Percentiles rank a stretch among this genome's conserved stretches.
Conservation (phyloP, 1,139 yeast genomes). For the Diutina ranongensis region DNA sequence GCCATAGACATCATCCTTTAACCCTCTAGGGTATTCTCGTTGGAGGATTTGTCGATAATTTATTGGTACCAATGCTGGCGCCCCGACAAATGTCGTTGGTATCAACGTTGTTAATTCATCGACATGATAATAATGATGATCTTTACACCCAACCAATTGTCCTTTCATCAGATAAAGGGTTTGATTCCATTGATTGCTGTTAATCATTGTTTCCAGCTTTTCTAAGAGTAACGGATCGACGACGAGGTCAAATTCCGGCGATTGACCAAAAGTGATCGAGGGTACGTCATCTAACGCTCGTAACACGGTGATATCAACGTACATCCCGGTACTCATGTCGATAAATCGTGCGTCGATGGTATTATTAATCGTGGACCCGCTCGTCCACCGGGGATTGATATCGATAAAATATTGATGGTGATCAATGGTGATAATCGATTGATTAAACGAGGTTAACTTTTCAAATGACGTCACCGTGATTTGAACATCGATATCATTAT, state of each 20-base stretch:
- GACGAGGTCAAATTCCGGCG: slow-evolving; percentile 19
- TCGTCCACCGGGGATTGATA: slow-evolving; percentile 33
- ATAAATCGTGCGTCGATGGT: slow-evolving; percentile 52
- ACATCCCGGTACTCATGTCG: slow-evolving; percentile 42
- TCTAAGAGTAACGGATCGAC: slow-evolving; percentile 18
- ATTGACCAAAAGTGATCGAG: slow-evolving; percentile 8
- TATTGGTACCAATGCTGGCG: slow-evolving; percentile 34
- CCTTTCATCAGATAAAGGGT: slow-evolving; percentile 14
- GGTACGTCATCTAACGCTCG: slow-evolving; percentile 15
- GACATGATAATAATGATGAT: slow-evolving; percentile 36
- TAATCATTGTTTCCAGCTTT: background rate
- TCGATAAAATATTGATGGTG: slow-evolving; percentile 38
- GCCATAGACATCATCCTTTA: slow-evolving; percentile 7
- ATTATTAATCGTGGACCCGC: slow-evolving; percentile 32
- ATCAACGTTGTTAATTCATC: slow-evolving; percentile 34
- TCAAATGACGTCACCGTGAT: slow-evolving; percentile 22
- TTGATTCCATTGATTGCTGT: slow-evolving; percentile 13
- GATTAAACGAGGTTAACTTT: slow-evolving; percentile 20
- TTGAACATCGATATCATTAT: slow-evolving; percentile 48
- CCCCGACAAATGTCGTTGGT: slow-evolving; percentile 43
- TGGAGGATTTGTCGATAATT: slow-evolving; percentile 21
- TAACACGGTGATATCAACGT: slow-evolving; percentile 48
- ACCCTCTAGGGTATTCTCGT: slow-evolving; percentile 30
- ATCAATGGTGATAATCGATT: slow-evolving; percentile 36
- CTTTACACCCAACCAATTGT: slow-evolving; percentile 37